Percentiles rank a stretch among this genome's conserved stretches.
Evolutionary conservation across 2,329 filamentous ascomycete genomes (phyloP).

Genomic region (Cercospora nicotianae): DNA sequence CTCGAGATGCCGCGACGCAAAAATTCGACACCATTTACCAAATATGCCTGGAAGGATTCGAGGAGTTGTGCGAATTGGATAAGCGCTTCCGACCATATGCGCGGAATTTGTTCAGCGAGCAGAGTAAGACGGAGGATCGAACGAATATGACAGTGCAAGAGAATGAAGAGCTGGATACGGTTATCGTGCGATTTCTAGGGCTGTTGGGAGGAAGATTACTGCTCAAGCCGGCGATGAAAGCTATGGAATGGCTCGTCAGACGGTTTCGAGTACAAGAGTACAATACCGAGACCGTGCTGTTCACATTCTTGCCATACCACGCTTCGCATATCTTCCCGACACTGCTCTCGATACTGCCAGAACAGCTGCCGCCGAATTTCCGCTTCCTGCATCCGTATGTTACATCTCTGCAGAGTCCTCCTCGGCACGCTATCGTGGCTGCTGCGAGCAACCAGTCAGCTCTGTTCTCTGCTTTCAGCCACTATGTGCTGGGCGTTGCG

Average conservation of each 20-base stretch:
- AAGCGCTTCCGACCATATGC: conserved; percentile 72
- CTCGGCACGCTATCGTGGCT: conserved; percentile 78
- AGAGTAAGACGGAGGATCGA: conserved; percentile 86
- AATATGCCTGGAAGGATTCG: conserved; percentile 84
- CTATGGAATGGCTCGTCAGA: conserved; percentile 91
- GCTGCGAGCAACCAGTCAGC: conserved; percentile 75
- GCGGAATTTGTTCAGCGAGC: conserved; percentile 83
- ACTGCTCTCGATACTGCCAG: conserved; percentile 80
- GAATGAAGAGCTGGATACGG: conserved; percentile 76
- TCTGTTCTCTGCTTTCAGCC: conserved; percentile 75
- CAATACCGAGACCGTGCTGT: conserved; percentile 74
- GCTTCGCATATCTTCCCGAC: conserved; percentile 80
- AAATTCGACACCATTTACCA: conserved; percentile 86
- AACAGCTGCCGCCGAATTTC: conserved; percentile 71
- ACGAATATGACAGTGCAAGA: conserved; percentile 78
- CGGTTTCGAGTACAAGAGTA: conserved; percentile 92
- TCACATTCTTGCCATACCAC: conserved; percentile 92
- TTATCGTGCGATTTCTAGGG: conserved; percentile 78
- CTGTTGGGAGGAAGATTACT: conserved; percentile 74
- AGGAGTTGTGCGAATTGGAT: conserved; percentile 88
- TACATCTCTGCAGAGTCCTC: conserved; percentile 70
- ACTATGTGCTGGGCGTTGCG: conserved; percentile 74
- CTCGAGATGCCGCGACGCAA: conserved; percentile 78
- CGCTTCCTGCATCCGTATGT: conserved; percentile 86
- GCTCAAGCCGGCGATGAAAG: conserved; percentile 83